phyloP scores from a whole-genome alignment of 75 land plant genomes.

The Isoetes taiwanensis region DNA sequence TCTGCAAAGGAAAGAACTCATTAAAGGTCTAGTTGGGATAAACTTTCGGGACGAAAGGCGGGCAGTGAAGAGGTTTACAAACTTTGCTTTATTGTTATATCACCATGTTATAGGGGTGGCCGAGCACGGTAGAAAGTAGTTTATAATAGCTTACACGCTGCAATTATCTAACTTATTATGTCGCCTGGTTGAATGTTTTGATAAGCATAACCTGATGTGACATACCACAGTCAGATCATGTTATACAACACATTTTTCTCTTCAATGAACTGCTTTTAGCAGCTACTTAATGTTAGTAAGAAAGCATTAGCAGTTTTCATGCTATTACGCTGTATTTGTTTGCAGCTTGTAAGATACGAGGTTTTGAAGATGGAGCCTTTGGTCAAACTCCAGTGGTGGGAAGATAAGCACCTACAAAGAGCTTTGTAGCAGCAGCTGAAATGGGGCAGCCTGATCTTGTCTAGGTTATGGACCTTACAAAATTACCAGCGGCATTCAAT shows the following conservation, averaged over 20 bases:
- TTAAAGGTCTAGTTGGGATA: constrained; percentile 74
- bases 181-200: too few relatives aligned
- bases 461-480: constrained; percentile 97
- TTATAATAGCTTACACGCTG: too few relatives aligned
- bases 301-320: too few relatives aligned
- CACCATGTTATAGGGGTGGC: background rate
- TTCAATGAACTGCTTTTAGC: too few relatives aligned
- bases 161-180: too few relatives aligned
- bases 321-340: too few relatives aligned
- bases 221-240: too few relatives aligned
- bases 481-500: constrained; percentile 86
- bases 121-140: too few relatives aligned
- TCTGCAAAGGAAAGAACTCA: constrained; percentile 66
- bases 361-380: constrained; percentile 70
- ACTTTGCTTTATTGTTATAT: background rate
- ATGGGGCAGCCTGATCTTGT: constrained; percentile 99
- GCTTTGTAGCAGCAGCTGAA: constrained; percentile 86
- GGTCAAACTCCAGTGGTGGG: constrained; percentile 86
- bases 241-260: too few relatives aligned
- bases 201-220: too few relatives aligned
- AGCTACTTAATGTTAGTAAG: too few relatives aligned
- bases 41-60: constrained; percentile 84
- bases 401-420: constrained; percentile 96
- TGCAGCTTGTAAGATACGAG: constrained; percentile 75
- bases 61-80: constrained; percentile 58